Conservation (phyloP, 257 asterid genomes). For the Nicotiana knightiana region DNA sequence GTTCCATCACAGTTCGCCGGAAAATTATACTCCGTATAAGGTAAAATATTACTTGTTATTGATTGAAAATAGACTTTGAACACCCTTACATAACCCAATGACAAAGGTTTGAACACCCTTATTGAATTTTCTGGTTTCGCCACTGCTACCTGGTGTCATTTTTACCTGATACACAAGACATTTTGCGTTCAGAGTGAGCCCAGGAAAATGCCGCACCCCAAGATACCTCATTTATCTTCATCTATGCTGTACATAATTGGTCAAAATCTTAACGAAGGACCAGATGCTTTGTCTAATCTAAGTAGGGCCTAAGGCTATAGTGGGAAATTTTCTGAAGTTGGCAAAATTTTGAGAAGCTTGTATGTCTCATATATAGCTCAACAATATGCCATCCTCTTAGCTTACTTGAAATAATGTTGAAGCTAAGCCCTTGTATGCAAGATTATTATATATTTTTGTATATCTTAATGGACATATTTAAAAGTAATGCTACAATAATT, state of each 20-base stretch:
- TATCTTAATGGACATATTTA: background rate
- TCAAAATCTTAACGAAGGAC: background rate
- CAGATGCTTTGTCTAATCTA: background rate
- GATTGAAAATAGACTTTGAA: too few relatives aligned
- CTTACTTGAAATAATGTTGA: background rate
- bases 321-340: background rate
- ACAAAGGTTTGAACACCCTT: too few relatives aligned
- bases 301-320: background rate
- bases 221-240: too few relatives aligned
- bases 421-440: background rate
- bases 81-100: too few relatives aligned
- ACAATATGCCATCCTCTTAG: background rate
- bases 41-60: too few relatives aligned
- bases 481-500: background rate
- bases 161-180: too few relatives aligned
- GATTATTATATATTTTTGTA: background rate
- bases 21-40: too few relatives aligned
- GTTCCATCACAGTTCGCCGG: too few relatives aligned
- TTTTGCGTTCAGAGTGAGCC: too few relatives aligned
- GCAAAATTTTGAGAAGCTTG: background rate
- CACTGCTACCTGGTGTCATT: too few relatives aligned
- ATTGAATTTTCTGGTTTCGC: too few relatives aligned
- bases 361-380: background rate
- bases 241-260: background rate
- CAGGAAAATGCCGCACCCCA: too few relatives aligned